Evolutionary conservation across 768 basidiomycete species (phyloP), one percentile per base, ranked within the genome.

Genomic region (Thelephora ganbajun): DNA sequence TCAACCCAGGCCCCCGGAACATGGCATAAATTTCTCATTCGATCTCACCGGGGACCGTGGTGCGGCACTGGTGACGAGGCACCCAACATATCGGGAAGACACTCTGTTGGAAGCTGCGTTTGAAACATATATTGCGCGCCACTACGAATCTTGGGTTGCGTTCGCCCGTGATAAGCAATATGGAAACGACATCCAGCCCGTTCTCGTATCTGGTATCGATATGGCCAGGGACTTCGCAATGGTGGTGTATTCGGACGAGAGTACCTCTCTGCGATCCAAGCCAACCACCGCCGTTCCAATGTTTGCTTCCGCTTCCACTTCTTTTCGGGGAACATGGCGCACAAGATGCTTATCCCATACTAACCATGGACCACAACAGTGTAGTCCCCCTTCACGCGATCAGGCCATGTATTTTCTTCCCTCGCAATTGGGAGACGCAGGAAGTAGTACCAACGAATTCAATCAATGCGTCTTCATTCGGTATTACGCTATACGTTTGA

Each of bases 401-500:
- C 6, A 14, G 14, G 6, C 26, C 26, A 4, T 30, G 26, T 4
- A 4, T 30, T 9, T 30, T 30, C 26, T 9, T 9, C 9, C 26
- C 22, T 13, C 16, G 26, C 7, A 7, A 18, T 5, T 16, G 16
- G 9, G 3, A 39, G 30, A 43, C 3, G 12, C 39, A n/a, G 39
- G 2, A 16, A 22, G 12, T 18, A 23, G 22, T 12, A 3, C 46
- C 19, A 14, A 13, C 14, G n/a, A 44, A 35, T 48, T 43, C 41
- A 36, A 48, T 16, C 50, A 51, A 26, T 51, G 50, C 22, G 50
- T 51, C 13, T 51, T 51, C 33, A n/a, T 51, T 12, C 16, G 47
- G 6, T 46, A 35, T 7, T 47, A 9, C 5, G 9, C 26, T 9
- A 30, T 42, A 12, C 37, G 46, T 11, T 30, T 51, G 39, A 16